Base-by-base conservation (phyloP, 306 rosid genomes). In the Pueraria montana region DNA sequence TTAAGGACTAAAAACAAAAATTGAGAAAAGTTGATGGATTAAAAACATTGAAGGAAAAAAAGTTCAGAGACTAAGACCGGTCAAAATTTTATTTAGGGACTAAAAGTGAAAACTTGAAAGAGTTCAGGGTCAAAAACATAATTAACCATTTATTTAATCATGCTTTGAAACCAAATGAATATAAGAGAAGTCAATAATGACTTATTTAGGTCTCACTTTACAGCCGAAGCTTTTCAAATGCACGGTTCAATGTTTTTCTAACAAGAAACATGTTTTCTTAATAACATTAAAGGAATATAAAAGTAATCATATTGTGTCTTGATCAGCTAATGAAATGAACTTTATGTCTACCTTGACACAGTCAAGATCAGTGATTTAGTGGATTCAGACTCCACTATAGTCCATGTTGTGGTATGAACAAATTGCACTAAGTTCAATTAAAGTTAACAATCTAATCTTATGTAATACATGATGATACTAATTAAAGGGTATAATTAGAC, bases 191-290 rank as follows among this genome's bases (percentile, higher is more conserved):
- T 82, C 70, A 75, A 27, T 11, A 42, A 62, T 52, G 26, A 65
- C 71, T 72, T 73, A n/a, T 49, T 73, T 4, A 9, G 34, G 74
- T 66, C 84, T 65, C 40, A 79, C 71, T 73, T 84, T 84, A 55
- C 81, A 74, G 84, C 77, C 21, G 46, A 56, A 77, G 4, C n/a
- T 17, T 78, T 79, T 74, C 52, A 64, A 48, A 43, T 71, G 74
- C 73, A 32, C 23, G 43, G 78, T 59, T 71, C 62, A 80, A 71
- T 71, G 78, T 58, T 71, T 80, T 71, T 71, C 63, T 24, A 11
- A 36, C 8, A 67, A 69, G 71, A 69, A 80, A 43, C 77, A 52
- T 56, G 42, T 43, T 56, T 80, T 71, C 7, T 26, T 27, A 43
- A 71, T 21, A 2, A 32, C 13, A 8, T 56, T 2, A 12, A n/a